Percentiles rank a stretch among this genome's conserved stretches.
These are phyloP conservation scores for Zelonia costaricensis DNA, from an alignment of 208 protist genomes.

Conservation along the genomic window DNA sequence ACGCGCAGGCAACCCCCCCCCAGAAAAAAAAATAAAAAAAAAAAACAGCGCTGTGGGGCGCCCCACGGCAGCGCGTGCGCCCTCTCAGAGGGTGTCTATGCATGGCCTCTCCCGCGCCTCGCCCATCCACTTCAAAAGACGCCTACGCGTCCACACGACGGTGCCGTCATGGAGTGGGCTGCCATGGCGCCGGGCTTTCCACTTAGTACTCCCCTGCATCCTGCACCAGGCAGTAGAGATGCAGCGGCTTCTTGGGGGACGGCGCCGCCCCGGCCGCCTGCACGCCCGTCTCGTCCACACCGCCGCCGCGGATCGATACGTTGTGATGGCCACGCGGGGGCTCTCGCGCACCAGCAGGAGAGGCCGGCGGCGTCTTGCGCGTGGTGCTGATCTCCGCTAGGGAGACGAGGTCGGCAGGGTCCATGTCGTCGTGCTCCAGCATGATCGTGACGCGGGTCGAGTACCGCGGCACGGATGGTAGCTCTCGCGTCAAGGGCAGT, in stretches of 20 bases:
- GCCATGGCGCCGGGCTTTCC: no score
- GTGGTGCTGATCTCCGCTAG: conserved; percentile 57
- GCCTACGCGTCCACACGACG: no score
- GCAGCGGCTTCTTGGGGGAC: conserved; percentile 15
- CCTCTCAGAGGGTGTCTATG: no score
- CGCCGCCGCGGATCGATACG: conserved; percentile 17
- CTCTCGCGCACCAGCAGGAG: neutral
- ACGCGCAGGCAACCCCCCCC: no score
- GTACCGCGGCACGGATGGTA: conserved; percentile 76
- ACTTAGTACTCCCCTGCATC: conserved; percentile 66
- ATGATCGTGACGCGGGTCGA: conserved; percentile 75
- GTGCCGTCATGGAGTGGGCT: no score
- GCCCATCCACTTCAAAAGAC: no score
- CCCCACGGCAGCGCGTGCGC: no score
- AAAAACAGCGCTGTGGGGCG: no score
- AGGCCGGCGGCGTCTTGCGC: conserved; percentile 5
- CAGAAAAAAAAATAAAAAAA: no score
- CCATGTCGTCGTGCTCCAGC: conserved; percentile 76
- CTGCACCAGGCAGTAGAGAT: conserved; percentile 76
- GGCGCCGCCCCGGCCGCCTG: neutral
- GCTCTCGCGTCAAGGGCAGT: conserved; percentile 23
- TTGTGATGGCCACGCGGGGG: conserved; percentile 1
- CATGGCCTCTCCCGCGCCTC: no score
- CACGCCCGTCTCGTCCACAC: conserved; percentile 2
- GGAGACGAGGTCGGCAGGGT: conserved; percentile 64